A percentile compares a stretch with the other conserved stretches of the same genome.
These are phyloP conservation scores for Debaryomyces psychrophilus DNA, from an alignment of 1,139 yeast species.

Conservation along the genomic window DNA sequence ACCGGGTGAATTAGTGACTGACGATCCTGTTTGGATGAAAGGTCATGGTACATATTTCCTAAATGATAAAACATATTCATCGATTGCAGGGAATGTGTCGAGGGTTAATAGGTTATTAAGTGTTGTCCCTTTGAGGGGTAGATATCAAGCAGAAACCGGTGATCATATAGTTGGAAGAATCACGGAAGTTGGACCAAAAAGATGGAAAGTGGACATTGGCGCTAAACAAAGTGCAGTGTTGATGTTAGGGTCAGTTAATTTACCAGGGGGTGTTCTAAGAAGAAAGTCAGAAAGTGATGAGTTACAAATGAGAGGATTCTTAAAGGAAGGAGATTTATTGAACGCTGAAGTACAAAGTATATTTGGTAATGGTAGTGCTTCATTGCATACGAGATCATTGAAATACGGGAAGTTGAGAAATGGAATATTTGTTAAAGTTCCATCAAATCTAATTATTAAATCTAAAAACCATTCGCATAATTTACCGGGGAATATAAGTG, in stretches of 20 bases:
- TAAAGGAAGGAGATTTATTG: constrained; percentile 95
- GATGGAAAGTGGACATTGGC: constrained; percentile 98
- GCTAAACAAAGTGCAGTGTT: constrained; percentile 88
- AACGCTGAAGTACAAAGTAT: constrained; percentile 96
- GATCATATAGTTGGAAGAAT: constrained; percentile 95
- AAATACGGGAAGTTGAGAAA: constrained; percentile 94
- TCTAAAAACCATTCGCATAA: constrained; percentile 85
- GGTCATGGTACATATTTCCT: constrained; percentile 95
- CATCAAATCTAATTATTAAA: constrained; percentile 78
- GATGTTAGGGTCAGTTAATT: constrained; percentile 91
- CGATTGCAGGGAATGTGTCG: constrained; percentile 89
- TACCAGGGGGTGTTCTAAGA: constrained; percentile 96
- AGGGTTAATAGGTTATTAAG: constrained; percentile 85
- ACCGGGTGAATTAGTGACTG: constrained; percentile 97
- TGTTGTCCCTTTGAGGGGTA: constrained; percentile 83
- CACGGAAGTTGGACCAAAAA: constrained; percentile 87
- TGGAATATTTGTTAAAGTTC: constrained; percentile 81
- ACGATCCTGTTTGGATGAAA: constrained; percentile 97
- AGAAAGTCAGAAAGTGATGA: constrained; percentile 95
- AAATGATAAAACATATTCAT: constrained; percentile 73
- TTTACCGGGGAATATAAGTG: constrained; percentile 88
- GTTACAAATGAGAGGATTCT: constrained; percentile 88
- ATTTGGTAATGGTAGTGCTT: constrained; percentile 88
- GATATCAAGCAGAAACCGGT: constrained; percentile 93
- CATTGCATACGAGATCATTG: constrained; percentile 91